Conservation (phyloP, 1,284 basidiomycete species). For the Megacollybia platyphylla region DNA sequence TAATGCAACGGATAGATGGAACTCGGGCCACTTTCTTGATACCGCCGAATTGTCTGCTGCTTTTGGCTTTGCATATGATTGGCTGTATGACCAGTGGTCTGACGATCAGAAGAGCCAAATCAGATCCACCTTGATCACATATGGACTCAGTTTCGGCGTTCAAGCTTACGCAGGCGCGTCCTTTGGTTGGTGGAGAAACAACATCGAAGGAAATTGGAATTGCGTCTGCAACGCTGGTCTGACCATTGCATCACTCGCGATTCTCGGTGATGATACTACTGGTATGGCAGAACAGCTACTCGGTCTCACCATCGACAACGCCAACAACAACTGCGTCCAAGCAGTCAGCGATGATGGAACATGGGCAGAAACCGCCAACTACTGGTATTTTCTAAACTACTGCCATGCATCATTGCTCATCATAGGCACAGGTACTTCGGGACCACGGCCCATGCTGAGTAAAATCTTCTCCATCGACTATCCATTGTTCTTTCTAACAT, state of each 20-base stretch:
- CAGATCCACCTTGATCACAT: conserved; percentile 62
- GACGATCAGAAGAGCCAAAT: conserved; percentile 63
- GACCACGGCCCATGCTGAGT: conserved; percentile 37
- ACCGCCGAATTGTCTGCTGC: conserved; percentile 81
- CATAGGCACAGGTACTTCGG: too few relatives aligned
- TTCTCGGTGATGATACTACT: conserved; percentile 76
- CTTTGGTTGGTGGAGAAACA: conserved; percentile 47
- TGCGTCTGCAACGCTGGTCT: conserved; percentile 93
- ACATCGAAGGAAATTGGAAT: conserved; percentile 85
- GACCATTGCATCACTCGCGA: conserved; percentile 82
- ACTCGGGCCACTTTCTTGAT: conserved; percentile 88
- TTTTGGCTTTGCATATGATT: conserved; percentile 92
- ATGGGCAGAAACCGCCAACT: conserved; percentile 94
- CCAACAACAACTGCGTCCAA: conserved; percentile 66
- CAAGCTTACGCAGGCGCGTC: conserved; percentile 29
- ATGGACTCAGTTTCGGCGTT: conserved; percentile 64
- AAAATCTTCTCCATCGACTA: too few relatives aligned
- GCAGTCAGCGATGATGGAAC: conserved; percentile 69
- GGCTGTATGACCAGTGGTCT: conserved; percentile 82
- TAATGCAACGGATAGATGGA: conserved; percentile 54
- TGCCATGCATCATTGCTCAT: conserved; percentile 29
- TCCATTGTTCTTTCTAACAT: too few relatives aligned
- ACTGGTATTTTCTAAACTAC: conserved; percentile 89
- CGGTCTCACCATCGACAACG: conserved; percentile 58
- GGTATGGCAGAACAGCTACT: conserved; percentile 64